Percentiles rank a stretch among this genome's conserved stretches.
phyloP scores from a whole-genome alignment of 371 early-diverging fungal genomes.

The Mucor piriformis region DNA sequence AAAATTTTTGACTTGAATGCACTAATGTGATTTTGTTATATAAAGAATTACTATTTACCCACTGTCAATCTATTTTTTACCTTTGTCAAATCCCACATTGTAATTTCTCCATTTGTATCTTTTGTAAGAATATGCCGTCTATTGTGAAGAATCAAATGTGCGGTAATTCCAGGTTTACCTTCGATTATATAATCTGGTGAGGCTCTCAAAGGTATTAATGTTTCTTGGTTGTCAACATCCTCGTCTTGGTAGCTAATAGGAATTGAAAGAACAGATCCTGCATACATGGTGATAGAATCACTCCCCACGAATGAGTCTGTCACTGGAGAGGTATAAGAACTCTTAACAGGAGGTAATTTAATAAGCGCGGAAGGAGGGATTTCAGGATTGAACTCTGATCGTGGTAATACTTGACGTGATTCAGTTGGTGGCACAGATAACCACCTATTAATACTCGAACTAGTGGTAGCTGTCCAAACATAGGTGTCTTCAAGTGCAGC shows the following conservation, averaged over 20 bases:
- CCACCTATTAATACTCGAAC: conserved; percentile 86
- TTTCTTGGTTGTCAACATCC: conserved; percentile 40
- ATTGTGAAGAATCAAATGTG: conserved; percentile 76
- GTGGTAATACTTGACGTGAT: conserved; percentile 46
- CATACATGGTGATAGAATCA: conserved; percentile 46
- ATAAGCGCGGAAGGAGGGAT: conserved; percentile 46
- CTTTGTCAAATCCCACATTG: conserved; percentile 89
- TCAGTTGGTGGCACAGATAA: conserved; percentile 60
- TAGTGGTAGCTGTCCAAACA: conserved; percentile 92
- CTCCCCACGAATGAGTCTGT: conserved; percentile 42
- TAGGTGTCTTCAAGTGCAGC: conserved; percentile 77
- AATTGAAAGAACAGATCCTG: conserved; percentile 54
- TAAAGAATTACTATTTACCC: neutral
- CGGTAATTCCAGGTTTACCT: conserved; percentile 64
- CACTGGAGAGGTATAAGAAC: conserved; percentile 26
- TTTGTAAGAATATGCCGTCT: conserved; percentile 86
- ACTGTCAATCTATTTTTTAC: conserved; percentile 26
- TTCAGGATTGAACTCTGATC: conserved; percentile 48
- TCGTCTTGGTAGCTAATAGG: conserved; percentile 56
- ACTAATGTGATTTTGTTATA: conserved; percentile 37
- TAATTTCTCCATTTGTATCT: conserved; percentile 80
- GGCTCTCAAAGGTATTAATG: conserved; percentile 43
- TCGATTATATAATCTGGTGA: conserved; percentile 43
- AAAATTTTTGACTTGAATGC: conserved; percentile 59
- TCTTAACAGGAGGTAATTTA: conserved; percentile 46